Evolutionary conservation across 176 grass and related monocot genomes (phyloP).

Genomic region (Poa pratensis): DNA sequence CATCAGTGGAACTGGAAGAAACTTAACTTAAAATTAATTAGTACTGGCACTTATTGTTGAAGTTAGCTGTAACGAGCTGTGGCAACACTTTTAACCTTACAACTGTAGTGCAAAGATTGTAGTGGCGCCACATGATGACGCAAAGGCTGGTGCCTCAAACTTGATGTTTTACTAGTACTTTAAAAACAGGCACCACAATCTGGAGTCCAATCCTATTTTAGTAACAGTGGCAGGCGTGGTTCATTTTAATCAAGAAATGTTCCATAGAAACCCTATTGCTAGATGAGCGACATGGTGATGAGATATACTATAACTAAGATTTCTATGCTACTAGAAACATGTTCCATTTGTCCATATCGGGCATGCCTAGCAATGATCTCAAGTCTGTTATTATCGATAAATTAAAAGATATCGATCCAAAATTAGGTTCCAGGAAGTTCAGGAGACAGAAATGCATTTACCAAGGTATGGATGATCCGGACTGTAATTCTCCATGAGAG

Average conservation of each 20-base stretch:
- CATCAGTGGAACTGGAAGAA: background rate
- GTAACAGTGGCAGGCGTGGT: too few relatives aligned
- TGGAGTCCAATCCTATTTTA: too few relatives aligned
- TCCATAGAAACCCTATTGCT: too few relatives aligned
- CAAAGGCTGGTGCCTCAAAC: too few relatives aligned
- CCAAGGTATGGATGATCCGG: slow-evolving; percentile 12
- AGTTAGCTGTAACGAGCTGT: background rate
- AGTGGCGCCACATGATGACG: too few relatives aligned
- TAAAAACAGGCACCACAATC: too few relatives aligned
- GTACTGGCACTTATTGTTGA: background rate
- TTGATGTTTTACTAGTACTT: too few relatives aligned
- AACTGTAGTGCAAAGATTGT: background rate
- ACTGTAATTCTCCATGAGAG: slow-evolving; percentile 19
- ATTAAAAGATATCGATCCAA: background rate
- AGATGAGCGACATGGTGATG: too few relatives aligned
- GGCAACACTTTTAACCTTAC: background rate
- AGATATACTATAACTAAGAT: too few relatives aligned
- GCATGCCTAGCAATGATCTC: background rate
- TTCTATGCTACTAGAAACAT: too few relatives aligned
- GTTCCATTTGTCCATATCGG: too few relatives aligned
- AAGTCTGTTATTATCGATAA: background rate
- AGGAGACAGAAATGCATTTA: background rate
- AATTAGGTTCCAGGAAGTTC: slow-evolving; percentile 2
- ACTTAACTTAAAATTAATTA: background rate
- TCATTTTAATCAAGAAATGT: too few relatives aligned